Base-by-base conservation (phyloP, 176 grass and related monocot genomes). In the Paspalum vaginatum region DNA sequence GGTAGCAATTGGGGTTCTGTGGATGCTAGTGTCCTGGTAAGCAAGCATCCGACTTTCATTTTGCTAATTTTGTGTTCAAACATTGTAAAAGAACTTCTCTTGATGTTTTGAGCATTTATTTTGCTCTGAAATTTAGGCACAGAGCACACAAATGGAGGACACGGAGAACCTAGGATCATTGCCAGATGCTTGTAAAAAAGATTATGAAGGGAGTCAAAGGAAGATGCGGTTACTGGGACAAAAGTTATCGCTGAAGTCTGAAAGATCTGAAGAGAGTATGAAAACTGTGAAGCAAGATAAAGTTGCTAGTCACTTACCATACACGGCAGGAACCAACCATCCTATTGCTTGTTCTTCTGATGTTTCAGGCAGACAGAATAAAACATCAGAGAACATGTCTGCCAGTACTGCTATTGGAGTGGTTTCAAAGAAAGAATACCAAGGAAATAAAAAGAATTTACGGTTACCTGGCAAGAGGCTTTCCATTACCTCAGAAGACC, bases 221-320 rank as follows among this genome's bases (percentile, higher is more conserved):
- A 97, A 84, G 32, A 87, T 89, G 83, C 65, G 84, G 40, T 62
- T 91, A 82, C 65, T 85, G 42, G 70, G 83, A 59, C 71, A 85
- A 58, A 91, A 87, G 60, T 75, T 97, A 42, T 84, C 80, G 1
- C 61, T 88, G 50, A 93, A 88, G 80, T 83, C 76, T 74, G 76
- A 50, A 78, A 68, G 18, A 79, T 55, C 76, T 65, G 70, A 75
- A 68, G 54, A 61, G 22, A 84, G 74, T 59, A 60, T 47, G 76
- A 84, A 20, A 65, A 54, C 22, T 79, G 61, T 11, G 48, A 75
- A 88, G 69, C 76, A 84, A 64, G 54, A 75, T 80, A 52, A 27
- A 42, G 54, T 75, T 65, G 24, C 43, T 55, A 73, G 21, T 25
- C 71, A 71, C 82, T 48, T 81, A 65, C 40, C 25, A 21, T 57